A percentile compares a stretch with the other conserved stretches of the same genome.
These are phyloP conservation scores for Penicillium sp. DNA, from an alignment of 2,329 filamentous ascomycete species.

Conservation along the genomic window DNA sequence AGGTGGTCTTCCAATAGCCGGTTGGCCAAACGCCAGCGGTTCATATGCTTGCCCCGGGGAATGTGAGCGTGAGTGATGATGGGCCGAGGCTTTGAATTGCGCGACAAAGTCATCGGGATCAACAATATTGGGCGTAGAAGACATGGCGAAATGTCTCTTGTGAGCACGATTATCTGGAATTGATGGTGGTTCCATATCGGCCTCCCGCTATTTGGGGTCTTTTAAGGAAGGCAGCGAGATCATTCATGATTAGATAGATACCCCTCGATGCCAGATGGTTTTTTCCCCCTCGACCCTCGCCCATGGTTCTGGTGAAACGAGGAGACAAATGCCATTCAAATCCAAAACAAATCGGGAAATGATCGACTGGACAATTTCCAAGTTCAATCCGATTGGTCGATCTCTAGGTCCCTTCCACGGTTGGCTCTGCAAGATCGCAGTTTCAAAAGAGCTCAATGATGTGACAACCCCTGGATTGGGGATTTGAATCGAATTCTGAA, in stretches of 20 bases:
- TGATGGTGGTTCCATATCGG: slow-evolving; percentile 12
- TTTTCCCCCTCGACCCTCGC: neutral
- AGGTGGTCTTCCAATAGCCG: slow-evolving; percentile 1
- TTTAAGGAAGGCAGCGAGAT: neutral
- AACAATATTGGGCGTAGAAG: slow-evolving; percentile 13
- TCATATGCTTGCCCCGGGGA: neutral
- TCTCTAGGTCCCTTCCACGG: slow-evolving; percentile 8
- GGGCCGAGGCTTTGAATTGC: neutral
- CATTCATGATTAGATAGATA: neutral
- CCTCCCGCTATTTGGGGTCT: neutral
- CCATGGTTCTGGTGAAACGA: neutral
- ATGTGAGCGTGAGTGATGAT: neutral
- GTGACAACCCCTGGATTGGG: neutral
- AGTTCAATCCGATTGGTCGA: slow-evolving; percentile 14
- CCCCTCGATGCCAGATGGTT: neutral
- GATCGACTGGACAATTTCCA: slow-evolving; percentile 6
- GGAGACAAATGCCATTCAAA: too few species aligned
- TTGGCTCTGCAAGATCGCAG: slow-evolving; percentile 8
- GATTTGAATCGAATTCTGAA: neutral
- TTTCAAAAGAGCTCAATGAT: neutral
- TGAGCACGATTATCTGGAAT: slow-evolving; percentile 17
- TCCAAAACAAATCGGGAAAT: neutral
- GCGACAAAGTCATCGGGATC: slow-evolving; percentile 2
- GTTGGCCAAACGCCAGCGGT: neutral
- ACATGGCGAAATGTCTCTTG: slow-evolving; percentile 5